Evolutionary conservation across 495 filamentous ascomycete genomes (phyloP).

Genomic region (Diplogelasinospora grovesii): DNA sequence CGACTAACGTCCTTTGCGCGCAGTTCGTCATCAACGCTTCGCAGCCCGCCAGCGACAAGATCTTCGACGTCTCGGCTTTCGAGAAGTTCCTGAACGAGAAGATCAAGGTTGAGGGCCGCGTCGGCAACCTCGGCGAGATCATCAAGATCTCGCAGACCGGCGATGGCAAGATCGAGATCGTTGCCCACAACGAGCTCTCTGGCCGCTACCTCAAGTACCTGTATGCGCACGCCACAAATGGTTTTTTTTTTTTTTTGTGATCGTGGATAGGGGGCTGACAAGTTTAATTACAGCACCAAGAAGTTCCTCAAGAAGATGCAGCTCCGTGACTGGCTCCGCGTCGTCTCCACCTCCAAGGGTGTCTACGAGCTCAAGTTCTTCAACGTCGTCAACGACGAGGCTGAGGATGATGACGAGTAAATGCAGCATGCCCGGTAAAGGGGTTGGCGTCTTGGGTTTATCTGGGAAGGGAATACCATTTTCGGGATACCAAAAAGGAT

Average conservation of each 20-base stretch:
- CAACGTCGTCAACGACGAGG: constrained; percentile 98
- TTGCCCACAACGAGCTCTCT: constrained; percentile 95
- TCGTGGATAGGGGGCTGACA: too few relatives aligned
- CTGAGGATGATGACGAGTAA: constrained; percentile 97
- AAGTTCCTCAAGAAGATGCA: constrained; percentile 99
- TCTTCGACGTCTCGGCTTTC: constrained; percentile 98
- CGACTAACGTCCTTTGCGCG: constrained; percentile 11
- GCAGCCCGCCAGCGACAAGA: constrained; percentile 97
- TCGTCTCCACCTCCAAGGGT: constrained; percentile 92
- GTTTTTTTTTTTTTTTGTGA: too few relatives aligned
- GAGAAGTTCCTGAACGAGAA: constrained; percentile 99
- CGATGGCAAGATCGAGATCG: constrained; percentile 96
- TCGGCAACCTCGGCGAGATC: constrained; percentile 93
- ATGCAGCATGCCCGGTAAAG: constrained; percentile 10
- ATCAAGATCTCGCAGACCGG: constrained; percentile 83
- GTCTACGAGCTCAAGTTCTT: constrained; percentile 99
- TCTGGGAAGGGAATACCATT: constrained; percentile 14
- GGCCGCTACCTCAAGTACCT: constrained; percentile 99
- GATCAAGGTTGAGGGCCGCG: constrained; percentile 98
- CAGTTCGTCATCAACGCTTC: constrained; percentile 98
- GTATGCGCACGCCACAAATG: constrained; percentile 53
- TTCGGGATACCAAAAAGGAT: constrained; percentile 19
- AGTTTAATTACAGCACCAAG: constrained; percentile 93
- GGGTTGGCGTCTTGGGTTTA: constrained; percentile 14
- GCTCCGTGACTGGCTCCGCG: constrained; percentile 98